phyloP scores from a whole-genome alignment of 305 asterid genomes.

The Vinca major region DNA sequence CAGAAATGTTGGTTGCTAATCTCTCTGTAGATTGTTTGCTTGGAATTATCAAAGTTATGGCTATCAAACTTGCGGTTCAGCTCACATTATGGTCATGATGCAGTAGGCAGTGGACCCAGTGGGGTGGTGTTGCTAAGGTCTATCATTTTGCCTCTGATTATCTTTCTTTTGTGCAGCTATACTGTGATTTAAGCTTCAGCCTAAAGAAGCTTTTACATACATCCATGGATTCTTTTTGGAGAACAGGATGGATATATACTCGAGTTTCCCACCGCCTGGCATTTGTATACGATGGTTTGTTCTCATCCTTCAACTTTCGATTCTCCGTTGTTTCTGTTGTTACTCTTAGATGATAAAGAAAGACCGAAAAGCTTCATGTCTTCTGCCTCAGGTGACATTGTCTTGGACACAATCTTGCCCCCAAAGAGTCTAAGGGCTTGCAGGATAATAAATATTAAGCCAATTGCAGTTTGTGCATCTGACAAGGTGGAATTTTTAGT shows the following conservation, averaged over 20 bases:
- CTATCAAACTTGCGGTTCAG: neutral
- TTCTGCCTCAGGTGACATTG: constrained; percentile 66
- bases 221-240: constrained; percentile 77
- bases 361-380: constrained; percentile 15
- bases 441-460: constrained; percentile 64
- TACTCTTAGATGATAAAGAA: constrained; percentile 9
- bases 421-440: constrained; percentile 33
- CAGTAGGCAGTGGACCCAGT: no score
- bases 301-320: constrained; percentile 8
- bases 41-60: neutral
- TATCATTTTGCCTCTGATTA: no score
- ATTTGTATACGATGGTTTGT: constrained; percentile 69
- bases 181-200: no score
- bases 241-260: constrained; percentile 84
- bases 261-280: constrained; percentile 61
- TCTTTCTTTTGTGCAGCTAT: no score
- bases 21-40: neutral
- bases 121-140: no score
- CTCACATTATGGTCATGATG: neutral
- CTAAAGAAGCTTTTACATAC: constrained; percentile 44
- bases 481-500: constrained; percentile 62
- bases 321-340: constrained; percentile 7
- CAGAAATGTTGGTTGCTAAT: constrained; percentile 12
- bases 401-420: constrained; percentile 58
- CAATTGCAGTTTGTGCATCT: constrained; percentile 74